A percentile compares a stretch with the other conserved stretches of the same genome.
Conservation (phyloP, 1,139 yeast genomes). For the Candida glucosophila region DNA sequence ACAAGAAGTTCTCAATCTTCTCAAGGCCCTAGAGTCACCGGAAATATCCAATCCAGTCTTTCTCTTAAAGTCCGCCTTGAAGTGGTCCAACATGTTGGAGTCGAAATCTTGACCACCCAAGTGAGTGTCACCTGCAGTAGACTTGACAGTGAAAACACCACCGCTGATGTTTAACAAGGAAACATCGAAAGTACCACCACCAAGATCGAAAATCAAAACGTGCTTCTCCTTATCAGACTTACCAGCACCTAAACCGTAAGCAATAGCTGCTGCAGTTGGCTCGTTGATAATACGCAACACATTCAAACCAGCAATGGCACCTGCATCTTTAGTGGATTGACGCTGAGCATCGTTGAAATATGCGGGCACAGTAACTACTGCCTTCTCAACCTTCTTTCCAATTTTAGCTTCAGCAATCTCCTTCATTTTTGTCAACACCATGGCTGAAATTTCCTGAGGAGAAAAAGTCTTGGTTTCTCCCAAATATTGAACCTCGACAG, state of each 20-base stretch:
- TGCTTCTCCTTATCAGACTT: slow-evolving; percentile 81
- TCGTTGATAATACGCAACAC: slow-evolving; percentile 95
- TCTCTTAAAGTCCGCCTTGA: slow-evolving; percentile 93
- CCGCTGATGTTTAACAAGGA: slow-evolving; percentile 94
- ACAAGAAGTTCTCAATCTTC: slow-evolving; percentile 98
- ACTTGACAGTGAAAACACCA: slow-evolving; percentile 98
- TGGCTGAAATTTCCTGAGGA: slow-evolving; percentile 95
- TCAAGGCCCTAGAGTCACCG: slow-evolving; percentile 88
- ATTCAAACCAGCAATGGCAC: slow-evolving; percentile 95
- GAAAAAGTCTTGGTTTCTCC: slow-evolving; percentile 91
- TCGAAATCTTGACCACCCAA: slow-evolving; percentile 99
- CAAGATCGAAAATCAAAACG: slow-evolving; percentile 90
- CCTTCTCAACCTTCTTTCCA: slow-evolving; percentile 89
- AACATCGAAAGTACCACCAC: slow-evolving; percentile 99
- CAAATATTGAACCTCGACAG: slow-evolving; percentile 87
- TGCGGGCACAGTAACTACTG: slow-evolving; percentile 95
- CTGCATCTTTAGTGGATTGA: slow-evolving; percentile 98
- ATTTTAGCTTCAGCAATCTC: slow-evolving; percentile 95
- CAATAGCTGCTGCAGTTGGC: slow-evolving; percentile 98
- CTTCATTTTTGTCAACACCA: slow-evolving; percentile 97
- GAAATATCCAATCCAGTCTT: slow-evolving; percentile 93
- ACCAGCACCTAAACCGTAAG: slow-evolving; percentile 97
- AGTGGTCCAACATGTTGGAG: slow-evolving; percentile 90
- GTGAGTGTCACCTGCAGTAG: slow-evolving; percentile 99
- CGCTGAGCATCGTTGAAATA: slow-evolving; percentile 97